A percentile compares a stretch with the other conserved stretches of the same genome.
Evolutionary conservation across 1,284 basidiomycete species (phyloP).

Genomic region (Hymenochaete sp.): DNA sequence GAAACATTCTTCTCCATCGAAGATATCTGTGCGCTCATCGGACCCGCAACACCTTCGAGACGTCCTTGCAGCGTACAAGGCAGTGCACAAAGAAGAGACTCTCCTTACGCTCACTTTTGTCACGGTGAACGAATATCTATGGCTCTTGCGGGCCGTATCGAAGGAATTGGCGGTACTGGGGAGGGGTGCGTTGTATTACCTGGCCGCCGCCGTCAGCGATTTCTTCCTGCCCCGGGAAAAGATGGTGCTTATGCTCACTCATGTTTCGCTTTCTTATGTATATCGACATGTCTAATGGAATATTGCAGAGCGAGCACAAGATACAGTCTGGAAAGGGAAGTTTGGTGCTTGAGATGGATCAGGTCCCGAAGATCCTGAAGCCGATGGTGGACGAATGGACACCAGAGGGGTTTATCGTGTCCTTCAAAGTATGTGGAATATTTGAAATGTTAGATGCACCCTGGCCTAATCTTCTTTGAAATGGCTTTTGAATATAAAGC

Average conservation of each 20-base stretch:
- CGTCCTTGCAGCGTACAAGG: slow-evolving; percentile 77
- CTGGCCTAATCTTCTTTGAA: background rate
- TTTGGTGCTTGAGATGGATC: slow-evolving; percentile 94
- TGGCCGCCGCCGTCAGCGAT: slow-evolving; percentile 96
- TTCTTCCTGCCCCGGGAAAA: slow-evolving; percentile 91
- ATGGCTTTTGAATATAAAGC: too few species aligned
- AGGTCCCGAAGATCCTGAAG: slow-evolving; percentile 93
- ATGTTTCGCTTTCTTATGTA: too few species aligned
- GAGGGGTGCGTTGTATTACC: slow-evolving; percentile 82
- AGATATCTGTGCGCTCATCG: slow-evolving; percentile 57
- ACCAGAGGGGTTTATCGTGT: slow-evolving; percentile 85
- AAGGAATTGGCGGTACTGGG: slow-evolving; percentile 62
- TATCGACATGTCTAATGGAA: background rate
- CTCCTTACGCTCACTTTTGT: slow-evolving; percentile 87
- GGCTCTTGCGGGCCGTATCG: slow-evolving; percentile 79
- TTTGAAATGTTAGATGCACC: background rate
- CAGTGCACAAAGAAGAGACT: slow-evolving; percentile 62
- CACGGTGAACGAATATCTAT: slow-evolving; percentile 95
- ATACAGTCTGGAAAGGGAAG: slow-evolving; percentile 95
- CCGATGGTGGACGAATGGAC: slow-evolving; percentile 93
- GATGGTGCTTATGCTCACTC: slow-evolving; percentile 78
- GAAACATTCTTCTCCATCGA: slow-evolving; percentile 17
- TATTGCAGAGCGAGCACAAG: slow-evolving; percentile 84
- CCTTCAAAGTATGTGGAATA: slow-evolving; percentile 73
- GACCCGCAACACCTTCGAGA: slow-evolving; percentile 62